Conservation (phyloP, 1,284 basidiomycete genomes). For the Cutaneotrichosporon sp. region DNA sequence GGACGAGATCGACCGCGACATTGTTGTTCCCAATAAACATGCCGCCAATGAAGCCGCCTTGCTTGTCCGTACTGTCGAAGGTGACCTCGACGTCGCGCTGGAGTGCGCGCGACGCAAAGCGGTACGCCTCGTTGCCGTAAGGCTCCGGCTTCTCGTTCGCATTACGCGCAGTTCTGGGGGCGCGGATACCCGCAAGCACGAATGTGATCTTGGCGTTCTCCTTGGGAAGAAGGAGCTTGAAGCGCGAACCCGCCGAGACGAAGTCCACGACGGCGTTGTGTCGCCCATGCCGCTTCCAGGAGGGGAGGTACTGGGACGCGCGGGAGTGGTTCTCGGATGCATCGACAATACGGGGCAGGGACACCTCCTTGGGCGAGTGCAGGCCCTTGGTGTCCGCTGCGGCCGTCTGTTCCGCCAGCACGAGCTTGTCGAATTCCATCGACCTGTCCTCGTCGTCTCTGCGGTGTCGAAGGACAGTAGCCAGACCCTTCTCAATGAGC, state of each 20-base stretch:
- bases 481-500: constrained; percentile 86
- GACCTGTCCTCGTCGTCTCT: constrained; percentile 94
- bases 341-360: constrained; percentile 66
- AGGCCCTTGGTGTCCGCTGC: constrained; percentile 74
- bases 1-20: constrained; percentile 73
- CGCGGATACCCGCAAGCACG: constrained; percentile 78
- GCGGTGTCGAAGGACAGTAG: constrained; percentile 82
- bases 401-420: constrained; percentile 86
- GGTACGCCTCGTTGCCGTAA: constrained; percentile 74
- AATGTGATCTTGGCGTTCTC: constrained; percentile 87
- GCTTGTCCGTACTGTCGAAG: constrained; percentile 84
- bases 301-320: constrained; percentile 77
- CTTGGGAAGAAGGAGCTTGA: constrained; percentile 87
- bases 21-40: constrained; percentile 77
- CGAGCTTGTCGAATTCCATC: constrained; percentile 87
- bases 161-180: constrained; percentile 74
- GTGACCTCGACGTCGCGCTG: constrained; percentile 94
- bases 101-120: constrained; percentile 77
- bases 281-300: constrained; percentile 83
- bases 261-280: constrained; percentile 86
- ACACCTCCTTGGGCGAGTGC: constrained; percentile 84
- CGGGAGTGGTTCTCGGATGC: constrained; percentile 78
- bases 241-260: constrained; percentile 85
- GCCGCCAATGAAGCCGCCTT: constrained; percentile 90
- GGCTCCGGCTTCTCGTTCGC: constrained; percentile 83